These are phyloP conservation scores for Elasticomyces elasticus DNA, from an alignment of 495 filamentous ascomycete species.

Conservation along the genomic window DNA sequence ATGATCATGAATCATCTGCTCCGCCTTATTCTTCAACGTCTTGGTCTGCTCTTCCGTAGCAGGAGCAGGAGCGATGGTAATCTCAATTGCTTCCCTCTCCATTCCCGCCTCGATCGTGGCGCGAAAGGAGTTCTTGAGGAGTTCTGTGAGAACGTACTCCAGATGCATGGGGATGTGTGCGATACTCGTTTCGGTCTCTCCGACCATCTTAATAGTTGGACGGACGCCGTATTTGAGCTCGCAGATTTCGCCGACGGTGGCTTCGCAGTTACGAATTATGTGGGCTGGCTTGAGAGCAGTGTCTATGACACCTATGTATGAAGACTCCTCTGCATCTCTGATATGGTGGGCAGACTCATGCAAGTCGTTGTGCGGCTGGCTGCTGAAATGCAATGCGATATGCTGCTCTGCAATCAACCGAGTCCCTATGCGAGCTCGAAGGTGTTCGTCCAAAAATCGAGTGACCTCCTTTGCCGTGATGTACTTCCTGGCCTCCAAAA, in stretches of 20 bases:
- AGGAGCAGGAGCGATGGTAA: slow-evolving; percentile 81
- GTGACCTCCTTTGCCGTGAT: slow-evolving; percentile 72
- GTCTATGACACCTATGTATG: slow-evolving; percentile 95
- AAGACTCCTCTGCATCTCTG: slow-evolving; percentile 42
- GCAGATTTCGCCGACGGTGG: slow-evolving; percentile 89
- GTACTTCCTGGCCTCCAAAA: slow-evolving; percentile 83
- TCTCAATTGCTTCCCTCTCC: slow-evolving; percentile 70
- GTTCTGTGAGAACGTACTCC: slow-evolving; percentile 92
- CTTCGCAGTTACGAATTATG: slow-evolving; percentile 70
- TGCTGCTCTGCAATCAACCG: slow-evolving; percentile 93
- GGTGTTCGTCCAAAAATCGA: slow-evolving; percentile 83
- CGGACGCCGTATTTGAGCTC: slow-evolving; percentile 91
- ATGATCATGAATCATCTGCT: not conserved
- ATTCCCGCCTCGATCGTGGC: slow-evolving; percentile 76
- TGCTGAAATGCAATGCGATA: slow-evolving; percentile 81
- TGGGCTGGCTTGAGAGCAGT: slow-evolving; percentile 74
- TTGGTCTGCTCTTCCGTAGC: slow-evolving; percentile 6
- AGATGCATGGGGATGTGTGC: slow-evolving; percentile 91
- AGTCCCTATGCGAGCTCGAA: slow-evolving; percentile 88
- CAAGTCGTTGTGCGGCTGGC: slow-evolving; percentile 54
- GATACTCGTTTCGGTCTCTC: slow-evolving; percentile 68
- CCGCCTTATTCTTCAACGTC: slow-evolving; percentile 32
- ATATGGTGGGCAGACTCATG: slow-evolving; percentile 27
- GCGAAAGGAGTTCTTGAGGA: slow-evolving; percentile 93
- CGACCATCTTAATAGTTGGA: slow-evolving; percentile 69